Percentiles rank a stretch among this genome's conserved stretches.
phyloP scores from a whole-genome alignment of 2,329 filamentous ascomycete genomes.

The Exophiala dermatitidis region DNA sequence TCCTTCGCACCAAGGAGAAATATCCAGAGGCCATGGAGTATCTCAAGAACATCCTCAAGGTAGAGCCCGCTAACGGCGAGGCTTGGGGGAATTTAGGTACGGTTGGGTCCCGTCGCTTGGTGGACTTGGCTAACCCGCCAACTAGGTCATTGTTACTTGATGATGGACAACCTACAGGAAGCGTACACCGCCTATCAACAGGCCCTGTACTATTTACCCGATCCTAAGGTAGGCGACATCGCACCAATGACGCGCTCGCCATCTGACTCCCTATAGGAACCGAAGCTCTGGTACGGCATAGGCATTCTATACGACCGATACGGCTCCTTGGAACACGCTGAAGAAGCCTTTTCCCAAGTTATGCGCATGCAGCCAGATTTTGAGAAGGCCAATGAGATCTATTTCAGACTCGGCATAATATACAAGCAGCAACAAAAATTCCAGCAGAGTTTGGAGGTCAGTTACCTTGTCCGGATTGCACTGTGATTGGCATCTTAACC shows the following conservation, averaged over 20 bases:
- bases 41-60: constrained; percentile 79
- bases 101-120: constrained; percentile 24
- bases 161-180: constrained; percentile 97
- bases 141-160: constrained; percentile 89
- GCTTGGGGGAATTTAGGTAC: constrained; percentile 91
- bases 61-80: constrained; percentile 84
- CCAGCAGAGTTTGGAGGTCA: constrained; percentile 80
- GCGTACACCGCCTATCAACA: constrained; percentile 96
- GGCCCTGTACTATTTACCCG: constrained; percentile 82
- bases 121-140: constrained; percentile 26
- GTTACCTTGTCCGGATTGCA: constrained; percentile 7
- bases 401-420: constrained; percentile 97
- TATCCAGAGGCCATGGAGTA: constrained; percentile 93
- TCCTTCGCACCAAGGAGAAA: constrained; percentile 83
- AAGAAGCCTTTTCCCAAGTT: constrained; percentile 95
- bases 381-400: constrained; percentile 98
- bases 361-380: constrained; percentile 98
- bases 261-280: constrained; percentile 55
- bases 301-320: constrained; percentile 96
- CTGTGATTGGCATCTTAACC: constrained; percentile 11
- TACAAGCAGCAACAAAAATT: constrained; percentile 99
- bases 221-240: constrained; percentile 66
- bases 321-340: constrained; percentile 90
- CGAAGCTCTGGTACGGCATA: constrained; percentile 97
- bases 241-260: neutral